phyloP scores from a whole-genome alignment of 257 asterid genomes.

The Verbena officinalis region DNA sequence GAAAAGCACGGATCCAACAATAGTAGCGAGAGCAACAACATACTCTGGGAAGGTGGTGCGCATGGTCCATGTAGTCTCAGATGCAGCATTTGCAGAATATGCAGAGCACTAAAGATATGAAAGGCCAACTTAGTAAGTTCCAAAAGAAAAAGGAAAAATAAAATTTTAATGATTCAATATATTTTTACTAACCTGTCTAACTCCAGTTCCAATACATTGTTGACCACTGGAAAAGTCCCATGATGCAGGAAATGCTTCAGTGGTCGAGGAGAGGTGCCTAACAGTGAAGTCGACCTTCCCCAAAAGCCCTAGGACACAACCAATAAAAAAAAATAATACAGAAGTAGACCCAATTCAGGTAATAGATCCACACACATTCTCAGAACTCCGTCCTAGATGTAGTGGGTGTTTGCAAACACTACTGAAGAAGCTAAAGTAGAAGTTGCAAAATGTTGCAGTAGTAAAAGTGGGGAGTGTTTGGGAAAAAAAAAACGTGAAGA shows the following conservation, averaged over 20 bases:
- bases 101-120: slow-evolving; percentile 73
- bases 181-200: slow-evolving; percentile 54
- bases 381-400: slow-evolving; percentile 4
- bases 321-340: slow-evolving; percentile 15
- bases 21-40: slow-evolving; percentile 86
- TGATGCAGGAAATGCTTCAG: slow-evolving; percentile 56
- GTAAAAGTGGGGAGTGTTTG: no score
- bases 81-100: slow-evolving; percentile 71
- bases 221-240: slow-evolving; percentile 58
- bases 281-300: slow-evolving; percentile 96
- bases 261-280: slow-evolving; percentile 79
- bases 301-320: slow-evolving; percentile 55
- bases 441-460: no score
- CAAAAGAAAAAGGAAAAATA: slow-evolving; percentile 28
- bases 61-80: slow-evolving; percentile 90
- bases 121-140: slow-evolving; percentile 16
- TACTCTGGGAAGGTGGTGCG: slow-evolving; percentile 92
- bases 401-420: no score
- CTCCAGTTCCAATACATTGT: slow-evolving; percentile 71
- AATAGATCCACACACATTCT: neutral
- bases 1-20: slow-evolving; percentile 90
- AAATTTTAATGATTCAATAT: slow-evolving; percentile 1
- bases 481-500: no score
- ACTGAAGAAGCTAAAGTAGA: no score
- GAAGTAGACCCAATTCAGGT: slow-evolving; percentile 8